These are phyloP conservation scores for Cladophialophora bantiana DNA, from an alignment of 2,329 filamentous ascomycete genomes.

Conservation along the genomic window DNA sequence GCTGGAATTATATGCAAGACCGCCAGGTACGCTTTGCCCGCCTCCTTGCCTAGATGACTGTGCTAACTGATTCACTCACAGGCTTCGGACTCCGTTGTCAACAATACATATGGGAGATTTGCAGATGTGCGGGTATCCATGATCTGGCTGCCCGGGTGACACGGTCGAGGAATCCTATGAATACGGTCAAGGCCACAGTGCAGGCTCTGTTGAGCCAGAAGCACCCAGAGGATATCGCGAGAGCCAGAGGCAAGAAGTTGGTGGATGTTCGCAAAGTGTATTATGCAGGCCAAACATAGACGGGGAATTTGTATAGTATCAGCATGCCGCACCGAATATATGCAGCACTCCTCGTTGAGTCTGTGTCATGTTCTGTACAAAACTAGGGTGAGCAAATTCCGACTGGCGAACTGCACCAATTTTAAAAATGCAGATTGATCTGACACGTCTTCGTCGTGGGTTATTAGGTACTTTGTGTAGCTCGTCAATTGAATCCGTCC, in stretches of 20 bases:
- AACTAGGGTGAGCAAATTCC: not conserved
- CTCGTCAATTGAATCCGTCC: not conserved
- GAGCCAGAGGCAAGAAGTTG: slow-evolving; percentile 89
- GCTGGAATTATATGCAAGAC: slow-evolving; percentile 79
- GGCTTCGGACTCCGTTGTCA: slow-evolving; percentile 94
- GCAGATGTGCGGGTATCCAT: slow-evolving; percentile 81
- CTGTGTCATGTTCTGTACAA: slow-evolving; percentile 5
- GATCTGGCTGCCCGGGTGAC: slow-evolving; percentile 85
- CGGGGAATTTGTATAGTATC: slow-evolving; percentile 10
- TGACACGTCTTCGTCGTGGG: not conserved
- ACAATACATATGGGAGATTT: slow-evolving; percentile 92
- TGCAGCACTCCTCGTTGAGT: not conserved
- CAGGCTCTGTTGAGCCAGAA: slow-evolving; percentile 82
- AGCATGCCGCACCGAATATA: not conserved
- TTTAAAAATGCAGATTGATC: not conserved
- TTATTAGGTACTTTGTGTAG: not conserved
- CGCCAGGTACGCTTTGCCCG: slow-evolving; percentile 73
- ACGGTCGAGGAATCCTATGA: slow-evolving; percentile 93
- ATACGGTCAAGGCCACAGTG: slow-evolving; percentile 91
- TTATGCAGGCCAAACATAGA: slow-evolving; percentile 78
- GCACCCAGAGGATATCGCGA: slow-evolving; percentile 87
- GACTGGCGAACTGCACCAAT: not conserved
- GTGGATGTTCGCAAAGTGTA: slow-evolving; percentile 97
- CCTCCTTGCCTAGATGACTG: slow-evolving; percentile 9
- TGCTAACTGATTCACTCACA: slow-evolving; percentile 48